Evolutionary conservation across 352 stramenopile species (phyloP), one percentile per base, ranked within the genome.

Genomic region (Discostella stelligera): DNA sequence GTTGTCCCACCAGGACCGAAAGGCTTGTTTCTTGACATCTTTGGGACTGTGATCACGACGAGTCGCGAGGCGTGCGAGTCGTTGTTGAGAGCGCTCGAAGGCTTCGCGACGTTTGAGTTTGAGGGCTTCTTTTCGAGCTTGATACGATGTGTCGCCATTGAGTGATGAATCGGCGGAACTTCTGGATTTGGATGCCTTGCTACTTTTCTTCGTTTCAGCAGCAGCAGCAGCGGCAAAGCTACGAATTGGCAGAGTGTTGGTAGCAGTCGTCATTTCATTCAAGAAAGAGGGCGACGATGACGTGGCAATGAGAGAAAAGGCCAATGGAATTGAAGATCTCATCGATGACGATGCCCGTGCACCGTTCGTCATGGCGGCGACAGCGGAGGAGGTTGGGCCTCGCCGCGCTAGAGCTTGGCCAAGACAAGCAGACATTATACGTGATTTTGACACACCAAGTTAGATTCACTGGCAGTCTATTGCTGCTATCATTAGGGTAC

Each of bases 1-100:
- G 4, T 66, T 64, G 53, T 88, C 68, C 62, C 79, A 92, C 10
- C 32, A 60, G 18, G 52, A 60, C 66, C 91, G 91, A 20, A 82
- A 55, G 14, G 75, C 72, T 50, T 79, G 80, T 37, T 58, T 32
- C 18, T 66, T 56, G 1, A 74, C 81, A 53, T 83, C 66, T 23
- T 82, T 80, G 1, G 75, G 67, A 55, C 61, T 52, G 11, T 64
- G n/a, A 41, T 83, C 77, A 1, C 83, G 74, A 48, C 87, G 80
- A 50, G 70, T 74, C 61, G 82, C 77, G n/a, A 89, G 41, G 11
- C 59, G 39, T 56, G 53, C 65, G 3, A 79, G 66, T 11, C 80
- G 74, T 27, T 71, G 32, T 25, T 81, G 71, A 44, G 79, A 60
- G 7, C 61, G 1, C 23, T 85, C 56, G 61, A 74, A 89, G 4